phyloP scores from a whole-genome alignment of 768 basidiomycete species.

The Phaeotremella skinneri region DNA sequence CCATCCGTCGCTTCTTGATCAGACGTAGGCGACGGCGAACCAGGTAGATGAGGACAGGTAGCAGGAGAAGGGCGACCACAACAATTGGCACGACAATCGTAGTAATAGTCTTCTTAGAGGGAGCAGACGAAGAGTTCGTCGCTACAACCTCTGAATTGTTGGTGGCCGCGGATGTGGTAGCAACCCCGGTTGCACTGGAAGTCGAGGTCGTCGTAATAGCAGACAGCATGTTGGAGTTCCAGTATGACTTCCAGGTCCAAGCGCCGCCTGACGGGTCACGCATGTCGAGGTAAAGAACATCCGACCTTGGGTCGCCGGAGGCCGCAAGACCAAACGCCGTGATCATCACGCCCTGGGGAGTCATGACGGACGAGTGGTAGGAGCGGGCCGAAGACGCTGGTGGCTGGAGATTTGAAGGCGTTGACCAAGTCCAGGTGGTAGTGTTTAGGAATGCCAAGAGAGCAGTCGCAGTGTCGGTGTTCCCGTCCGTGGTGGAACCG shows the following conservation, averaged over 20 bases:
- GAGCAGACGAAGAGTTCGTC: conserved; percentile 9
- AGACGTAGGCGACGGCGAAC: conserved; percentile 36
- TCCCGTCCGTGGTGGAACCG: conserved; percentile 28
- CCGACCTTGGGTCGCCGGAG: conserved; percentile 25
- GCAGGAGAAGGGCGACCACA: conserved; percentile 25
- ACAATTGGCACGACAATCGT: conserved; percentile 38
- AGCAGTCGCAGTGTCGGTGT: conserved; percentile 29
- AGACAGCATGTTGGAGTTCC: conserved; percentile 42
- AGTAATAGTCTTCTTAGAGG: conserved; percentile 24
- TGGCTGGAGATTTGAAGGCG: conserved; percentile 48
- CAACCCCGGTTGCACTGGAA: neutral
- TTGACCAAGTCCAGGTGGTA: conserved; percentile 45
- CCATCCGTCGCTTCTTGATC: conserved; percentile 42
- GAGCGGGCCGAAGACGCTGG: conserved; percentile 39
- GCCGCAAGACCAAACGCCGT: conserved; percentile 46
- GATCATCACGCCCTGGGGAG: conserved; percentile 49
- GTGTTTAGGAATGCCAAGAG: conserved; percentile 47
- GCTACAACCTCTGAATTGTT: conserved; percentile 6
- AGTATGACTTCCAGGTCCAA: conserved; percentile 49
- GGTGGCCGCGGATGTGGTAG: neutral
- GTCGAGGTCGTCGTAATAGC: neutral
- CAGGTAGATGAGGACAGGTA: conserved; percentile 40
- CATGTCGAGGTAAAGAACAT: conserved; percentile 49
- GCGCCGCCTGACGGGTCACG: conserved; percentile 30
- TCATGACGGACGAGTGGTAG: conserved; percentile 49